phyloP scores from a whole-genome alignment of 1,284 basidiomycete genomes.

The Malassezia brasiliensis region DNA sequence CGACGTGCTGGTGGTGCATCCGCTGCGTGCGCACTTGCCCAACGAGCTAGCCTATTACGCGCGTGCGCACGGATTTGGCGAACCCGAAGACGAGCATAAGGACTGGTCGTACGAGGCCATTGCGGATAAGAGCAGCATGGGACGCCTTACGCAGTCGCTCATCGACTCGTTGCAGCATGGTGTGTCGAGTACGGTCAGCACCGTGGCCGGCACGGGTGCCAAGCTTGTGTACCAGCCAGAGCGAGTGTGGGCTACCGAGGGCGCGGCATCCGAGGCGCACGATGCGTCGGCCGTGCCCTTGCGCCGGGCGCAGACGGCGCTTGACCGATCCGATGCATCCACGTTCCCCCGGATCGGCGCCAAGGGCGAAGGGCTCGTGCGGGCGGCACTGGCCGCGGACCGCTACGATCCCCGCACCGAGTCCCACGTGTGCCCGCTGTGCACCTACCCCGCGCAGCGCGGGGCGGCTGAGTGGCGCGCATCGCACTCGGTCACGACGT shows the following conservation, averaged over 20 bases:
- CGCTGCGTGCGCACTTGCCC: constrained; percentile 22
- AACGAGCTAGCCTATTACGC: constrained; percentile 32
- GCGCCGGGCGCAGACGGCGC: constrained; percentile 1
- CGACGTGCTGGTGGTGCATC: constrained; percentile 27
- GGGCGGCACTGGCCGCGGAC: constrained; percentile 16
- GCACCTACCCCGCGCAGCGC: constrained; percentile 26
- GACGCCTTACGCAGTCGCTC: constrained; percentile 32
- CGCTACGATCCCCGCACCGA: constrained; percentile 17
- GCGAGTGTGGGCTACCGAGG: background rate
- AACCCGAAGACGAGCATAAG: background rate
- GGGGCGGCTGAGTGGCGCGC: constrained; percentile 32
- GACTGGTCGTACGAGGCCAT: constrained; percentile 7
- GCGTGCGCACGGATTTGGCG: constrained; percentile 7
- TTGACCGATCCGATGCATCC: background rate
- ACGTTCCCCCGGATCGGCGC: constrained; percentile 26
- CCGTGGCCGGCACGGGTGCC: constrained; percentile 32
- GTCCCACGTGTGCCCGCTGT: constrained; percentile 29
- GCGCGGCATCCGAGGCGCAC: background rate
- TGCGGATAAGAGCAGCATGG: constrained; percentile 36
- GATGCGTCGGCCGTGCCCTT: constrained; percentile 1
- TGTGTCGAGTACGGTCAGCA: constrained; percentile 38
- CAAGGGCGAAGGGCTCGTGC: constrained; percentile 25
- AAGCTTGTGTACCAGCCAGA: constrained; percentile 36
- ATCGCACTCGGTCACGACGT: constrained; percentile 27
- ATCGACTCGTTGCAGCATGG: constrained; percentile 35